Conservation (phyloP, 2,329 filamentous ascomycete genomes). For the Talaromyces sp. region DNA sequence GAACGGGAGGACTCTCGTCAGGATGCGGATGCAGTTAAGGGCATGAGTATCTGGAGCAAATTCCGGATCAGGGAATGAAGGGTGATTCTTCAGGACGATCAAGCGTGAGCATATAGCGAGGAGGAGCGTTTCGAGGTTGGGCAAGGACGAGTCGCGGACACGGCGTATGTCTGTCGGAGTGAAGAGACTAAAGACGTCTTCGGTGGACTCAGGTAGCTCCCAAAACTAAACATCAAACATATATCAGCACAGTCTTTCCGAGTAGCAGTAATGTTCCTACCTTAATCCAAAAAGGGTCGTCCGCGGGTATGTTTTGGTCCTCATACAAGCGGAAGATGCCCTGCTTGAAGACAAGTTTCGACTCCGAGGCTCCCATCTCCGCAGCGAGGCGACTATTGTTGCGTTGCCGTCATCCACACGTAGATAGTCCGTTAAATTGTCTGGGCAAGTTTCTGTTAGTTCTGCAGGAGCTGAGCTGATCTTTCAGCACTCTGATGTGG, state of each 20-base stretch:
- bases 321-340: constrained; percentile 97
- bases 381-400: constrained; percentile 29
- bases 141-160: constrained; percentile 77
- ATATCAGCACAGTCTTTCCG: not conserved
- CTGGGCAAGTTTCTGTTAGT: not conserved
- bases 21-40: constrained; percentile 90
- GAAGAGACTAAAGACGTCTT: constrained; percentile 96
- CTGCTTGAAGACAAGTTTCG: constrained; percentile 97
- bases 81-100: constrained; percentile 78
- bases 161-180: constrained; percentile 84
- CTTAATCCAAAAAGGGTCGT: constrained; percentile 90
- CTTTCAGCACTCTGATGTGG: not conserved
- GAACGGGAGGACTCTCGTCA: constrained; percentile 86
- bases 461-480: not conserved
- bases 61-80: constrained; percentile 84
- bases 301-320: constrained; percentile 78
- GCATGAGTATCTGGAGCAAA: constrained; percentile 79
- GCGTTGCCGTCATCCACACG: constrained; percentile 21
- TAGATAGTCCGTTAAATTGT: not conserved
- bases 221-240: constrained; percentile 67
- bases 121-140: constrained; percentile 87
- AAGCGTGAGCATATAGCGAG: constrained; percentile 80
- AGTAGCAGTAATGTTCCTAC: constrained; percentile 47
- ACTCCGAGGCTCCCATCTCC: constrained; percentile 94
- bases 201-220: constrained; percentile 91